Evolutionary conservation across 1,139 yeast species (phyloP).

Genomic region (Saccharomyces hybrid): DNA sequence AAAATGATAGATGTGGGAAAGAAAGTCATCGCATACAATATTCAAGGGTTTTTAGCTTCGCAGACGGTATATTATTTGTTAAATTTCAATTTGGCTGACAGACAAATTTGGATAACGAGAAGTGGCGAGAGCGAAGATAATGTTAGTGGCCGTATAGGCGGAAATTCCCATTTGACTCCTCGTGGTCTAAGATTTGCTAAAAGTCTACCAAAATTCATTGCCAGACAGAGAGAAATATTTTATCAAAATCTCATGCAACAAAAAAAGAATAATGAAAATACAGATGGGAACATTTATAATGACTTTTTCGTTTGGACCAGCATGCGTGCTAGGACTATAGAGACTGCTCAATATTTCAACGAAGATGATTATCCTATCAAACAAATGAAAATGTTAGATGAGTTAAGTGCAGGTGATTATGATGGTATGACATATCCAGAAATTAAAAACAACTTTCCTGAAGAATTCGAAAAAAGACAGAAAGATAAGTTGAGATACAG

Average conservation of each 20-base stretch:
- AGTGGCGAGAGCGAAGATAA: conserved; percentile 92
- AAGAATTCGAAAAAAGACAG: conserved; percentile 70
- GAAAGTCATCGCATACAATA: conserved; percentile 84
- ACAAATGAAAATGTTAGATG: conserved; percentile 90
- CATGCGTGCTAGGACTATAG: conserved; percentile 69
- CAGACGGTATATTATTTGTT: conserved; percentile 86
- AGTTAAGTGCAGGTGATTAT: conserved; percentile 83
- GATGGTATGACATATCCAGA: conserved; percentile 90
- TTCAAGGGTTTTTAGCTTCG: conserved; percentile 87
- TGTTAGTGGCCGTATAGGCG: conserved; percentile 82
- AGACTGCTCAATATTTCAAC: conserved; percentile 69
- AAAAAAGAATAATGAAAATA: conserved; percentile 24
- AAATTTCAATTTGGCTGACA: conserved; percentile 81
- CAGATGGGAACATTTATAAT: conserved; percentile 27
- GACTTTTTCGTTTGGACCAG: conserved; percentile 92
- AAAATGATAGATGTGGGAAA: conserved; percentile 96
- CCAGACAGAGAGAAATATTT: conserved; percentile 63
- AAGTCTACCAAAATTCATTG: conserved; percentile 69
- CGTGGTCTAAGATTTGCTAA: conserved; percentile 70
- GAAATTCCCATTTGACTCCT: conserved; percentile 73
- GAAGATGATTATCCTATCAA: conserved; percentile 71
- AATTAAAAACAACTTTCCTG: conserved; percentile 62
- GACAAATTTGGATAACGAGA: conserved; percentile 92
- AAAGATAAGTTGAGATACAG: conserved; percentile 73
- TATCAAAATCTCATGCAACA: conserved; percentile 35